Evolutionary conservation across 257 asterid species (phyloP).

Genomic region (Fraxinus cuspidata): DNA sequence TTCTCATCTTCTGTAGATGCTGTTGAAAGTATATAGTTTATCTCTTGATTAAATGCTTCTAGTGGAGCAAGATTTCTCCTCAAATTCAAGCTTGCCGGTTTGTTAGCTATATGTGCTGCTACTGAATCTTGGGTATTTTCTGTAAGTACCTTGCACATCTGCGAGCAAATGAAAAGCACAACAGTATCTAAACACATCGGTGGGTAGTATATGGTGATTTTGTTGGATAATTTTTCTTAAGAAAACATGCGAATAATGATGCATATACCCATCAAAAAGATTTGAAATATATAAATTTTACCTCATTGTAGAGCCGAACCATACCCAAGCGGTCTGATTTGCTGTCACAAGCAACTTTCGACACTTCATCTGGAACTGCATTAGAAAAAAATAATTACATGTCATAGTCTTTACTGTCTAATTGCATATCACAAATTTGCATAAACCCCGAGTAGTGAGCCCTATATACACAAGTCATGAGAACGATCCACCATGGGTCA

Average conservation of each 20-base stretch:
- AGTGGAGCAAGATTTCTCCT: conserved; percentile 46
- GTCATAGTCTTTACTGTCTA: neutral
- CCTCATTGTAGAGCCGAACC: conserved; percentile 82
- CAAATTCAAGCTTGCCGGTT: conserved; percentile 44
- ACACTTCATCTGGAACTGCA: conserved; percentile 73
- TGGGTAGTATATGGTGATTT: neutral
- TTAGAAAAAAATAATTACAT: conserved; percentile 10
- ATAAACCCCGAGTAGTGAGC: neutral
- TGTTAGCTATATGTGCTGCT: conserved; percentile 36
- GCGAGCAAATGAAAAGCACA: conserved; percentile 23
- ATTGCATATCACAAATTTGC: neutral
- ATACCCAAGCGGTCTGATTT: conserved; percentile 57
- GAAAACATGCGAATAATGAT: neutral
- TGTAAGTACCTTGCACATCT: conserved; percentile 59
- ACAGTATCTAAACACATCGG: neutral
- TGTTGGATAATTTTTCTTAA: neutral
- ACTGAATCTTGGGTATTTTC: conserved; percentile 48
- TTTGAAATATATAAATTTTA: conserved; percentile 22
- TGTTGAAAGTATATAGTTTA: conserved; percentile 51
- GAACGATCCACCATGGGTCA: neutral
- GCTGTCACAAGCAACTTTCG: conserved; percentile 57
- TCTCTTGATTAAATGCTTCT: conserved; percentile 44
- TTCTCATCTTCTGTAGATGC: conserved; percentile 30
- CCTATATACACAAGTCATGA: neutral
- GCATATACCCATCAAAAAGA: neutral